These are phyloP conservation scores for Cyphellophora attinorum DNA, from an alignment of 2,329 filamentous ascomycete genomes.

Conservation along the genomic window DNA sequence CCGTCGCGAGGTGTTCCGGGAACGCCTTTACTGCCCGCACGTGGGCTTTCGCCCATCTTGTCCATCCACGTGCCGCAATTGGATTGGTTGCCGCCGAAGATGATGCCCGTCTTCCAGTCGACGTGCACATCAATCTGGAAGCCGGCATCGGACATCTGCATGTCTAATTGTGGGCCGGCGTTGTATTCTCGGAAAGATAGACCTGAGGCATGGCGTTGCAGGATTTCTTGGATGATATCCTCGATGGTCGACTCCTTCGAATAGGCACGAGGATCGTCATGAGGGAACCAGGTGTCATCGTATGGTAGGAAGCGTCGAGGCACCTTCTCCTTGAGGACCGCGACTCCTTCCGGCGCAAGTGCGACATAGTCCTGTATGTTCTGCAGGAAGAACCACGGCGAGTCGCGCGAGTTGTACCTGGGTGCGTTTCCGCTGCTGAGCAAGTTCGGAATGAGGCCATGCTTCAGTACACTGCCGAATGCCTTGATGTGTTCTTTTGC, in stretches of 20 bases:
- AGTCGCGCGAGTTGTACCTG: slow-evolving; percentile 91
- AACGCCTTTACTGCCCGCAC: slow-evolving; percentile 81
- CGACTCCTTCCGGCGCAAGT: slow-evolving; percentile 66
- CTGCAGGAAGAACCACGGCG: slow-evolving; percentile 96
- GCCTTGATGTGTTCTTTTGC: slow-evolving; percentile 90
- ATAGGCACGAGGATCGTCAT: slow-evolving; percentile 75
- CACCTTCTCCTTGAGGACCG: slow-evolving; percentile 66
- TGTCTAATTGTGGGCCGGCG: slow-evolving; percentile 77
- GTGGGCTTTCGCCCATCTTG: slow-evolving; percentile 98
- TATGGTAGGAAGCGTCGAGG: slow-evolving; percentile 84
- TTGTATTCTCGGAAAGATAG: slow-evolving; percentile 93
- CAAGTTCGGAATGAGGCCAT: slow-evolving; percentile 96
- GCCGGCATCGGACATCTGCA: slow-evolving; percentile 84
- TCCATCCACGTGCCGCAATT: slow-evolving; percentile 99
- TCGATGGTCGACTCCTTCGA: slow-evolving; percentile 72
- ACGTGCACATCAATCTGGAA: slow-evolving; percentile 88
- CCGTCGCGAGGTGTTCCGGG: slow-evolving; percentile 96
- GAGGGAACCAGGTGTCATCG: slow-evolving; percentile 87
- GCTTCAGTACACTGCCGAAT: slow-evolving; percentile 92
- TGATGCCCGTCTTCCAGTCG: slow-evolving; percentile 82
- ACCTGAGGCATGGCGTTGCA: slow-evolving; percentile 83
- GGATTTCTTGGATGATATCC: slow-evolving; percentile 84
- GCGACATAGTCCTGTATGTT: slow-evolving; percentile 87
- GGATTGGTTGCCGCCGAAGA: slow-evolving; percentile 86
- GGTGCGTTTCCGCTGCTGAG: slow-evolving; percentile 76